Base-by-base conservation (phyloP, 2,329 filamentous ascomycete genomes). In the Colletotrichum destructivum region DNA sequence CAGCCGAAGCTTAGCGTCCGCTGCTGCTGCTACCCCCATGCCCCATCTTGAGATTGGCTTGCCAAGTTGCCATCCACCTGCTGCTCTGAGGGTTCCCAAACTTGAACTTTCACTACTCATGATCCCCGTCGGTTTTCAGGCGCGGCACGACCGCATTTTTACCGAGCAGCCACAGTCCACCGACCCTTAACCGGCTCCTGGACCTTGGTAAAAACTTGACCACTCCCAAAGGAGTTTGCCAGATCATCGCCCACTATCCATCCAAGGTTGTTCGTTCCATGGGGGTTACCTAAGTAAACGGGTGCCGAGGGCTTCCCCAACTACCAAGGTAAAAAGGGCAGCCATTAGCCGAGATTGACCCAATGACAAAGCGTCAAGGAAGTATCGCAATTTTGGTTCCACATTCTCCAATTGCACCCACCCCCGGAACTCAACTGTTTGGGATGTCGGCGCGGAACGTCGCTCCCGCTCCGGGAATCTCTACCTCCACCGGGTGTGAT, bases 1-100 rank as follows among this genome's bases (percentile, higher is more conserved):
- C 51, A 69, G 65, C 69, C 69, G 69, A 71, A 63, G 65, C 13
- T 65, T 55, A 59, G 57, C 46, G 65, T 40, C 65, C 40, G 54
- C 59, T 61, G 18, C 23, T 40, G 31, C 31, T 35, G 8, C 18
- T 55, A 49, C 65, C 69, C 51, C 62, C 3, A 26, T 35, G 31
- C 8, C 31, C 31, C 31, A 35, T 42, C 59, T 54, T 26, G 21
- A 40, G 26, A 71, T 60, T 63, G 52, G 69, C 46, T 35, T 35
- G 38, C 26, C 31, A 35, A 35, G 31, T 35, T 35, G 31, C 31
- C 31, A 35, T 35, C 31, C n/a, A 18, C 13, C 47, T 35, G n/a
- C 16, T 35, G 23, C 47, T 44, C 31, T 12, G 56, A 51, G 56
- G 62, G 26, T 55, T 35, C 51, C 3, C 26, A 49, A 15, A 51